A percentile compares a stretch with the other conserved stretches of the same genome.
phyloP scores from a whole-genome alignment of 331 rosid species.

The Prunus yedoensis region DNA sequence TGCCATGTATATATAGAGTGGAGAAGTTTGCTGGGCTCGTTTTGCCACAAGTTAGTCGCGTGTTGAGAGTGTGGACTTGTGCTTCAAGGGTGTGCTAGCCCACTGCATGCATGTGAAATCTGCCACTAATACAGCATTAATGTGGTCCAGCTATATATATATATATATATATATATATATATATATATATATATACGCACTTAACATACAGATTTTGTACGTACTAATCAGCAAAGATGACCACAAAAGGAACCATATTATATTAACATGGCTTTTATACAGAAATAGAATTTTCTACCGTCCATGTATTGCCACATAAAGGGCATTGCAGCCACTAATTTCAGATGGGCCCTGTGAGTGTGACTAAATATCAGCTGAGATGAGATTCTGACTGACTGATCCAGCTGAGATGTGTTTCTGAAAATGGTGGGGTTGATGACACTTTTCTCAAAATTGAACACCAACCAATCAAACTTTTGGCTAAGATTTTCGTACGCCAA shows the following conservation, averaged over 20 bases:
- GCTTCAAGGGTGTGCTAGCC: conserved; percentile 13
- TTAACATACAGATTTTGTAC: too few relatives aligned
- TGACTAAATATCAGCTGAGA: not conserved
- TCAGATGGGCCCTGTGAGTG: not conserved
- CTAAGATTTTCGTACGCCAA: not conserved
- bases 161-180: too few relatives aligned
- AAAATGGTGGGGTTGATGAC: not conserved
- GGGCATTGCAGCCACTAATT: not conserved
- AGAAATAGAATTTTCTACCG: not conserved
- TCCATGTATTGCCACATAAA: not conserved
- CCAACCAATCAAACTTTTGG: conserved; percentile 9
- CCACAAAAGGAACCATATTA: too few relatives aligned
- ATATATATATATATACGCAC: too few relatives aligned
- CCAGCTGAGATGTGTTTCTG: not conserved
- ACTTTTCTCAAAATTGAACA: not conserved
- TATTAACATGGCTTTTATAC: too few relatives aligned
- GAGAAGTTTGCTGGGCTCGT: not conserved
- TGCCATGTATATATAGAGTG: conserved; percentile 2
- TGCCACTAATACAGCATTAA: not conserved
- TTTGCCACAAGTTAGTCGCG: not conserved
- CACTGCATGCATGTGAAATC: conserved; percentile 3
- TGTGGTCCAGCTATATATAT: conserved; percentile 11
- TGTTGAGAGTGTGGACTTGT: conserved; percentile 24
- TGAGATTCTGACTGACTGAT: too few relatives aligned
- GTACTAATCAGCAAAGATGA: too few relatives aligned